These are phyloP conservation scores for Euphorbia tirucalli DNA, from an alignment of 345 rosid species.

Conservation along the genomic window DNA sequence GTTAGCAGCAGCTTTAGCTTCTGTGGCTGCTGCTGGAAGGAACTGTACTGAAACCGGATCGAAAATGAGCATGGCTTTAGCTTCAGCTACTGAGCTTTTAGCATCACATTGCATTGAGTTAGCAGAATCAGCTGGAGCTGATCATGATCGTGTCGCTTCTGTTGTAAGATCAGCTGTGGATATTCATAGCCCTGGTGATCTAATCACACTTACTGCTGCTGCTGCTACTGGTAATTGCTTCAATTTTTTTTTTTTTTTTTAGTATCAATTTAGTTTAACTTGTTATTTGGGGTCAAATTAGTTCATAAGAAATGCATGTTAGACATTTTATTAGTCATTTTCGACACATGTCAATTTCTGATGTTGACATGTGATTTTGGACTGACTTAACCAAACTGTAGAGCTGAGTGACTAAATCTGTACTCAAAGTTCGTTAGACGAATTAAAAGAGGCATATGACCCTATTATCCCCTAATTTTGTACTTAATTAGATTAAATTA, in stretches of 20 bases:
- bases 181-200: slow-evolving; percentile 74
- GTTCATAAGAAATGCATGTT: no score
- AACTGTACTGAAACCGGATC: slow-evolving; percentile 42
- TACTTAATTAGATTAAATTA: neutral
- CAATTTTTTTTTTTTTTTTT: neutral
- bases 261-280: no score
- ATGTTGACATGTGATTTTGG: no score
- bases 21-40: slow-evolving; percentile 64
- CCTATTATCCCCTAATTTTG: no score
- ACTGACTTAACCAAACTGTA: no score
- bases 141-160: slow-evolving; percentile 62
- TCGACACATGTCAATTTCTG: no score
- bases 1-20: slow-evolving; percentile 90
- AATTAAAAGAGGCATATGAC: no score
- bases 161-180: slow-evolving; percentile 80
- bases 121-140: slow-evolving; percentile 78
- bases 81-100: slow-evolving; percentile 83
- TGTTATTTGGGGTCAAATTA: no score
- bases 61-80: slow-evolving; percentile 70
- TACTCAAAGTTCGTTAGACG: no score
- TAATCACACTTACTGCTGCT: slow-evolving; percentile 88
- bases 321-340: no score
- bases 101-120: slow-evolving; percentile 88
- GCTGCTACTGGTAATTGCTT: slow-evolving; percentile 82
- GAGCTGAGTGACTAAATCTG: no score